These are phyloP conservation scores for Termitomyces sp. DNA, from an alignment of 768 basidiomycete genomes.

Conservation along the genomic window DNA sequence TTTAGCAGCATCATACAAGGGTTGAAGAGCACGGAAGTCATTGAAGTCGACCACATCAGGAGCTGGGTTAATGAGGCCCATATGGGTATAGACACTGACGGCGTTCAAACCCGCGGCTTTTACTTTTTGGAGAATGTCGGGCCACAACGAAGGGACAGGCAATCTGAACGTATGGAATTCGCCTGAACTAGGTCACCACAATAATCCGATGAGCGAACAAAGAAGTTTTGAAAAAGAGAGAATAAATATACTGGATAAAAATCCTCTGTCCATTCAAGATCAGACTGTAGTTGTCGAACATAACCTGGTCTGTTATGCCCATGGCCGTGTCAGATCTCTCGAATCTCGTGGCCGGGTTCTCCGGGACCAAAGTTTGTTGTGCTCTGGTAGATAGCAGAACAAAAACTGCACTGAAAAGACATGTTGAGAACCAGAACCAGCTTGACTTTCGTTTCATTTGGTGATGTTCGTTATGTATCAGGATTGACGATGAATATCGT, in stretches of 20 bases:
- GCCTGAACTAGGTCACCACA: conserved; percentile 52
- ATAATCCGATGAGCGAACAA: background rate
- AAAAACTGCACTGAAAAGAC: conserved; percentile 23
- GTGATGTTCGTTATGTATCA: background rate
- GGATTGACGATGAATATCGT: background rate
- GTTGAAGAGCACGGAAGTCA: conserved; percentile 64
- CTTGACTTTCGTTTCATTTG: conserved; percentile 19
- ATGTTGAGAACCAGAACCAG: conserved; percentile 27
- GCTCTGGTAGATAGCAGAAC: conserved; percentile 21
- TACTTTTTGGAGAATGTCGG: conserved; percentile 77
- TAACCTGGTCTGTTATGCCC: conserved; percentile 35
- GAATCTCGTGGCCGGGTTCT: background rate
- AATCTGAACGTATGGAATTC: conserved; percentile 84
- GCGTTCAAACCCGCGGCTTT: conserved; percentile 81
- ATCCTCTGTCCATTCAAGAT: conserved; percentile 66
- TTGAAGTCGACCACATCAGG: conserved; percentile 72
- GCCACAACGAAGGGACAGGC: conserved; percentile 78
- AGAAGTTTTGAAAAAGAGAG: background rate
- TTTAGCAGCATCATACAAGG: conserved; percentile 72
- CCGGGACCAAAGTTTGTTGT: conserved; percentile 4
- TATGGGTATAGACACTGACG: conserved; percentile 76
- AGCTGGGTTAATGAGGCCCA: conserved; percentile 75
- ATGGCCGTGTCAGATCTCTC: conserved; percentile 7
- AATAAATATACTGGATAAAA: conserved; percentile 61
- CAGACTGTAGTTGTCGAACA: conserved; percentile 69